phyloP scores from a whole-genome alignment of 1,284 basidiomycete species.

The Austroboletus niveus region DNA sequence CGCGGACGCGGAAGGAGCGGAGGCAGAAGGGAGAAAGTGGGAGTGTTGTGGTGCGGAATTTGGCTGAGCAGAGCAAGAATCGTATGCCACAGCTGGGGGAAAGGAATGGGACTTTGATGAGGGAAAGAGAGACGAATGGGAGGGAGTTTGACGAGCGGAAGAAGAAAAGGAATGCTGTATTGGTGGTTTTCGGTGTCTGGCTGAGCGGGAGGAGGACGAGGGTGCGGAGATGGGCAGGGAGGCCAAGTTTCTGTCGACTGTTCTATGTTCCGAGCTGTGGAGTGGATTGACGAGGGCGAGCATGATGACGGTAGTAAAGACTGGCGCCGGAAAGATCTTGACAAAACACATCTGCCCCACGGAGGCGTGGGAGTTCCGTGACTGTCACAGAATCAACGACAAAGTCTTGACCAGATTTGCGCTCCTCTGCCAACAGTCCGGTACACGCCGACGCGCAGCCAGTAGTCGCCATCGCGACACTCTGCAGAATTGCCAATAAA shows the following conservation, averaged over 20 bases:
- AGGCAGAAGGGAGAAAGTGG: constrained; percentile 4
- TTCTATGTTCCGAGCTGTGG: constrained; percentile 27
- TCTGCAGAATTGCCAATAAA: too few species aligned
- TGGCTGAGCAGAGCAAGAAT: constrained; percentile 13
- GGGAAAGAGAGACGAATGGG: constrained; percentile 6
- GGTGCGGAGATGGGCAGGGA: constrained; percentile 16
- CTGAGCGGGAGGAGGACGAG: constrained; percentile 19
- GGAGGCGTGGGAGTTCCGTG: constrained; percentile 19
- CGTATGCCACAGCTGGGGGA: constrained; percentile 24
- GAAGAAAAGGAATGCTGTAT: constrained; percentile 12
- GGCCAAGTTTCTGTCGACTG: constrained; percentile 27
- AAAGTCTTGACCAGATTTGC: background rate
- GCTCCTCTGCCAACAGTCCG: too few species aligned
- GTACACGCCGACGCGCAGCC: too few species aligned
- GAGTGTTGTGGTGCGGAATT: constrained; percentile 14
- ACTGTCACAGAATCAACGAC: constrained; percentile 16
- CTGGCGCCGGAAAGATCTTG: constrained; percentile 7
- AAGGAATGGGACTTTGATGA: constrained; percentile 17
- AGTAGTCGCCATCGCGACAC: too few species aligned
- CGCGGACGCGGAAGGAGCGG: background rate
- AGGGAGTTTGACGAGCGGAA: constrained; percentile 15
- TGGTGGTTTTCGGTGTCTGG: constrained; percentile 24
- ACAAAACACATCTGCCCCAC: constrained; percentile 5
- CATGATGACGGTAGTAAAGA: constrained; percentile 29
- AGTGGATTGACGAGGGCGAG: constrained; percentile 42